Percentiles rank a stretch among this genome's conserved stretches.
Evolutionary conservation across 106 monocot genomes (phyloP).

Genomic region (Chionographis japonica): DNA sequence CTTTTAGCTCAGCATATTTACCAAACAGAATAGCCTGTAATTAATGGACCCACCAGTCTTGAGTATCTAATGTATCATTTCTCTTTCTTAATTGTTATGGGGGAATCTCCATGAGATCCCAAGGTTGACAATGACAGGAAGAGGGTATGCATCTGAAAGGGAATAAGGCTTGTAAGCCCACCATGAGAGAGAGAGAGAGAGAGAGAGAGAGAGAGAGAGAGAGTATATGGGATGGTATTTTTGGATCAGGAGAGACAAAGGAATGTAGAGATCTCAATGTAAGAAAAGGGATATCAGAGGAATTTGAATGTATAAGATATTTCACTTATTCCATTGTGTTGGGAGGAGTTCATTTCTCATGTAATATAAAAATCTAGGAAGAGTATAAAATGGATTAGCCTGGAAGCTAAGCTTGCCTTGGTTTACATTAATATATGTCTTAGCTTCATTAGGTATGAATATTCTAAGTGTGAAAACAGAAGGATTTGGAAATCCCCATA

Average conservation of each 20-base stretch:
- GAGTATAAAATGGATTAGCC: neutral
- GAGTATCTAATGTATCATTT: neutral
- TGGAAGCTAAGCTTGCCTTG: no score
- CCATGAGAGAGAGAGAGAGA: constrained; percentile 7
- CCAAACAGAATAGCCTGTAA: neutral
- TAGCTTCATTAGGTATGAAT: no score
- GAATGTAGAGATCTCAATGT: no score
- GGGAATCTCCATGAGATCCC: constrained; percentile 10
- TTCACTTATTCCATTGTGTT: constrained; percentile 20
- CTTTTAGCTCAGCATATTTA: no score
- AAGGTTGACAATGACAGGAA: constrained; percentile 32
- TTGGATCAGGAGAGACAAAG: constrained; percentile 50
- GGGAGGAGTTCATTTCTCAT: constrained; percentile 33
- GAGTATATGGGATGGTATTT: constrained; percentile 23
- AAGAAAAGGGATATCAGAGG: constrained; percentile 10
- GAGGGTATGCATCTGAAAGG: constrained; percentile 18
- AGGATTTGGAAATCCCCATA: neutral
- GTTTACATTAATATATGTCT: no score
- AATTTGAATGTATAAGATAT: constrained; percentile 24
- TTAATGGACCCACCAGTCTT: neutral
- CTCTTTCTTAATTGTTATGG: neutral
- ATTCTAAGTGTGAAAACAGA: neutral
- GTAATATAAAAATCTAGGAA: constrained; percentile 25
- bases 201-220: no score
- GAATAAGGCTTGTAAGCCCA: constrained; percentile 11